A percentile compares a stretch with the other conserved stretches of the same genome.
These are phyloP conservation scores for Rhodotorula sp. DNA, from an alignment of 1,284 basidiomycete species.

Conservation along the genomic window DNA sequence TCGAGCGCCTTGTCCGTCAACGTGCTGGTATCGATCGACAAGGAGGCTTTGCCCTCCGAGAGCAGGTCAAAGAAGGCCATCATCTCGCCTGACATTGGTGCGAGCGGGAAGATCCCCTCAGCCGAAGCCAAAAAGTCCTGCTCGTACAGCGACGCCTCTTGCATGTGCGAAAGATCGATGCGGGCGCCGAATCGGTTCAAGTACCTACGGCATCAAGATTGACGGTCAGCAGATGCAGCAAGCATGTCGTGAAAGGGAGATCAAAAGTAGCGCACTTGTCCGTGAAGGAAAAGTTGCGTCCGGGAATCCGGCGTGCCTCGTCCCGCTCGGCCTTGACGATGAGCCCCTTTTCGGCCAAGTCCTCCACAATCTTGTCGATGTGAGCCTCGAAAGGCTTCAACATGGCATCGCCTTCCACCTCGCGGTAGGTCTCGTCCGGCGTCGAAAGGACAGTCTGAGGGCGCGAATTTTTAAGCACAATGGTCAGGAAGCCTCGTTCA, in stretches of 20 bases:
- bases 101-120: constrained; percentile 66
- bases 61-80: constrained; percentile 67
- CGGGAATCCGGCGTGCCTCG: constrained; percentile 41
- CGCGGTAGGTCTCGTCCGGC: constrained; percentile 63
- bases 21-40: constrained; percentile 60
- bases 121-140: constrained; percentile 43
- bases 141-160: constrained; percentile 10
- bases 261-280: constrained; percentile 14
- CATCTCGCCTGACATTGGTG: constrained; percentile 68
- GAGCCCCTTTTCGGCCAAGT: constrained; percentile 46
- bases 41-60: constrained; percentile 67
- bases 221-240: not conserved
- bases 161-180: constrained; percentile 9
- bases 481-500: not conserved
- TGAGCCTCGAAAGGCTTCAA: constrained; percentile 59
- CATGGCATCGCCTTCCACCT: constrained; percentile 59
- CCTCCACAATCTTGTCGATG: constrained; percentile 51
- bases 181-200: constrained; percentile 13
- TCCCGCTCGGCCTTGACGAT: constrained; percentile 39
- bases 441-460: constrained; percentile 71
- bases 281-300: constrained; percentile 13
- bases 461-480: not conserved
- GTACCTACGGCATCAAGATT: constrained; percentile 4
- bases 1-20: constrained; percentile 42
- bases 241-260: too few relatives aligned